These are phyloP conservation scores for Chalciporus pseudorubinellus DNA, from an alignment of 768 basidiomycete genomes.

Conservation along the genomic window DNA sequence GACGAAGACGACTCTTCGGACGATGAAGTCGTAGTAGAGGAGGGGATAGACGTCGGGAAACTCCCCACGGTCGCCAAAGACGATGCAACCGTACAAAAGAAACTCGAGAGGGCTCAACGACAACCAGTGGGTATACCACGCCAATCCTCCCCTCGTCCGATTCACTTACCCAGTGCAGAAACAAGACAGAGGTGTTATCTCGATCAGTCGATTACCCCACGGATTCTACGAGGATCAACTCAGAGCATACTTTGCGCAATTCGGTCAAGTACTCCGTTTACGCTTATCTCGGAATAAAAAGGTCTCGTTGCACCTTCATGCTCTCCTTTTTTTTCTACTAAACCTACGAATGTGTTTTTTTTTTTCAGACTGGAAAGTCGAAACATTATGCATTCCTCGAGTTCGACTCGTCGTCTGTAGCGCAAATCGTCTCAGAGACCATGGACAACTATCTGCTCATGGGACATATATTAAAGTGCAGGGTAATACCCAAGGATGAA, in stretches of 20 bases:
- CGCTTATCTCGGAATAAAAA: conserved; percentile 93
- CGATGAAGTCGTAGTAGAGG: conserved; percentile 61
- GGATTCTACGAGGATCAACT: conserved; percentile 98
- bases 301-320: conserved; percentile 38
- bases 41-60: conserved; percentile 64
- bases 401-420: conserved; percentile 85
- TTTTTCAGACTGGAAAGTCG: conserved; percentile 78
- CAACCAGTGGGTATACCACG: conserved; percentile 54
- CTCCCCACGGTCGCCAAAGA: conserved; percentile 89
- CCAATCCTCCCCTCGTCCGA: not conserved
- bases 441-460: conserved; percentile 98
- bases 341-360: not conserved
- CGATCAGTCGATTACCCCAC: conserved; percentile 88
- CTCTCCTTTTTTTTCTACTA: no score
- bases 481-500: conserved; percentile 83
- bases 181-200: conserved; percentile 80
- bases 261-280: conserved; percentile 84
- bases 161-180: conserved; percentile 31
- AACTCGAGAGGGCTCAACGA: conserved; percentile 56
- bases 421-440: conserved; percentile 93
- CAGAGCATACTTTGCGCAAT: conserved; percentile 90
- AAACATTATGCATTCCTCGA: conserved; percentile 98
- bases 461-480: conserved; percentile 92
- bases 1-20: conserved; percentile 78
- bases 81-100: conserved; percentile 71